These are phyloP conservation scores for Plasmodium billcollinsi DNA, from an alignment of 169 alveolate genomes.

Conservation along the genomic window DNA sequence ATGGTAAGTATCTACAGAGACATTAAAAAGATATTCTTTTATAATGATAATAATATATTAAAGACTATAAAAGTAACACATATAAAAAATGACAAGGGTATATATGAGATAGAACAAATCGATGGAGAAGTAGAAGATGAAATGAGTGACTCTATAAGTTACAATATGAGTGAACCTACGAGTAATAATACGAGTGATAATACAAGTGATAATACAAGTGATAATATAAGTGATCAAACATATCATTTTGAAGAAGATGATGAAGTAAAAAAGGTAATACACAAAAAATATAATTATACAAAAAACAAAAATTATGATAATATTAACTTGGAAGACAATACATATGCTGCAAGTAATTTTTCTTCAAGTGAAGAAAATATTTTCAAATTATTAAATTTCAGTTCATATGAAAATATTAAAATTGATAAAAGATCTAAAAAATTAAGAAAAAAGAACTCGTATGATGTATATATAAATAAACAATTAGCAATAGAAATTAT, in stretches of 20 bases:
- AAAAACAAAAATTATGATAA: too few relatives aligned
- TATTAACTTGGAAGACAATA: background rate
- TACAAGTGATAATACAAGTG: too few relatives aligned
- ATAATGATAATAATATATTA: conserved; percentile 4
- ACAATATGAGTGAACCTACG: conserved; percentile 2
- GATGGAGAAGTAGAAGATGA: conserved; percentile 20
- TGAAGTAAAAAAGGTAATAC: background rate
- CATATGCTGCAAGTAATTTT: conserved; percentile 9
- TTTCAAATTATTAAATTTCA: conserved; percentile 44
- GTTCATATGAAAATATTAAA: conserved; percentile 27
- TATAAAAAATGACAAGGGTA: conserved; percentile 1
- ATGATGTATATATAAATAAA: conserved; percentile 49
- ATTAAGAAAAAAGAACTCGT: conserved; percentile 8
- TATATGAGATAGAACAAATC: background rate
- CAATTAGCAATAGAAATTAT: conserved; percentile 69
- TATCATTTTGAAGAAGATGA: background rate
- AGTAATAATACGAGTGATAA: background rate
- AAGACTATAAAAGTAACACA: conserved; percentile 19
- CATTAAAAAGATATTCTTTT: conserved; percentile 31
- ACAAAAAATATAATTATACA: background rate
- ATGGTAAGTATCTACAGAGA: conserved; percentile 48
- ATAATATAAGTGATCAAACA: too few relatives aligned
- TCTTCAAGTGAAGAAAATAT: conserved; percentile 53
- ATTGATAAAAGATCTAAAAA: conserved; percentile 12
- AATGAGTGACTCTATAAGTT: background rate